A percentile compares a stretch with the other conserved stretches of the same genome.
phyloP scores from a whole-genome alignment of 2,329 filamentous ascomycete species.

The Penicillium sp. region DNA sequence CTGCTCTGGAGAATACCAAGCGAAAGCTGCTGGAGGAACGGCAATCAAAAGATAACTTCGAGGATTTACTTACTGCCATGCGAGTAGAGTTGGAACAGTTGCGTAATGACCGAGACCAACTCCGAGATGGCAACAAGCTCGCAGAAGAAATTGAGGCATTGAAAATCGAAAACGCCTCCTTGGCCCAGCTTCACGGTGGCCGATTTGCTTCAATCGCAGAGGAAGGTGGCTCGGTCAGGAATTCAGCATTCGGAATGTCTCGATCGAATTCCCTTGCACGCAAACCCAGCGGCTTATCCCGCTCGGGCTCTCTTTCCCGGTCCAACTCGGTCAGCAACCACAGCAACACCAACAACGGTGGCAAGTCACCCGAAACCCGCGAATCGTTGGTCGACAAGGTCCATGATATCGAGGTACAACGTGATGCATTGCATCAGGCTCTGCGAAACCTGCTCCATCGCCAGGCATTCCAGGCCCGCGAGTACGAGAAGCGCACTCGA shows the following conservation, averaged over 20 bases:
- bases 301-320: constrained; percentile 54
- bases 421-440: constrained; percentile 84
- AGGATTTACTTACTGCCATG: constrained; percentile 81
- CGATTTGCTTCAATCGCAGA: constrained; percentile 61
- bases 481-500: constrained; percentile 76
- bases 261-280: constrained; percentile 67
- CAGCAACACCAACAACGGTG: constrained; percentile 22
- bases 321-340: constrained; percentile 52
- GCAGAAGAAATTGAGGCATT: constrained; percentile 72
- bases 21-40: constrained; percentile 80
- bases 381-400: constrained; percentile 73
- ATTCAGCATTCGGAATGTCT: constrained; percentile 52
- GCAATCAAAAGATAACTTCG: constrained; percentile 85
- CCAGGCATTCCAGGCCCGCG: constrained; percentile 77
- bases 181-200: constrained; percentile 47
- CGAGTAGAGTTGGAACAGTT: constrained; percentile 76
- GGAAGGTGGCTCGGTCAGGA: constrained; percentile 49
- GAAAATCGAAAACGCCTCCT: constrained; percentile 46
- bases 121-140: constrained; percentile 83
- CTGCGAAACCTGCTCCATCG: constrained; percentile 80
- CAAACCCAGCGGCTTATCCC: constrained; percentile 40
- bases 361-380: constrained; percentile 58
- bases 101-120: constrained; percentile 75
- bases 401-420: constrained; percentile 89
- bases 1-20: constrained; percentile 73